Conservation (phyloP, 441 rosid genomes). For the Kokia cookei region DNA sequence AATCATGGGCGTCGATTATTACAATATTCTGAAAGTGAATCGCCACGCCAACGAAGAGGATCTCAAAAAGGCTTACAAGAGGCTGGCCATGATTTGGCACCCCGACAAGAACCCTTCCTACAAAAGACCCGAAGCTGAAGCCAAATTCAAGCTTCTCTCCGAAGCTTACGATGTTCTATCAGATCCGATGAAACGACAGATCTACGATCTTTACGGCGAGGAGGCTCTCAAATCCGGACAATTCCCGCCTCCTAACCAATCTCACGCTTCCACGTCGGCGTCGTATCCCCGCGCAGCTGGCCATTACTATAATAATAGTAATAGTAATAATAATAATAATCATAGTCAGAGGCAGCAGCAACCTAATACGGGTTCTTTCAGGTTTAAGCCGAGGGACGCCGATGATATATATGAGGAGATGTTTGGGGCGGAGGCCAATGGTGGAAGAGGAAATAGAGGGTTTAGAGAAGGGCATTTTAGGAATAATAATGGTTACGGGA, state of each 20-base stretch:
- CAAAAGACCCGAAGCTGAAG: constrained; percentile 64
- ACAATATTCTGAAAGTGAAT: constrained; percentile 83
- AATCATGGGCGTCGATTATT: constrained; percentile 61
- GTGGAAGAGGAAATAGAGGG: constrained; percentile 30
- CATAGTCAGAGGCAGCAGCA: constrained; percentile 38
- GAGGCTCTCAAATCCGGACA: constrained; percentile 75
- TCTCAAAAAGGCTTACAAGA: constrained; percentile 74
- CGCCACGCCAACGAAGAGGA: constrained; percentile 80
- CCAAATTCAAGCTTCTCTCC: constrained; percentile 84
- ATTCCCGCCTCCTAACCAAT: constrained; percentile 35
- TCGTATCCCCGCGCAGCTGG: constrained; percentile 9
- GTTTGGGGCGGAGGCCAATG: constrained; percentile 54
- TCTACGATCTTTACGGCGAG: constrained; percentile 86
- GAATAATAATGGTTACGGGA: constrained; percentile 13
- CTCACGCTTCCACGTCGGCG: constrained; percentile 26
- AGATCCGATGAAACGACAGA: constrained; percentile 83
- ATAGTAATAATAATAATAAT: not conserved
- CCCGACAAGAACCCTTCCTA: constrained; percentile 80
- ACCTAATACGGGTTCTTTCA: constrained; percentile 37
- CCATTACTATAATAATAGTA: constrained; percentile 3
- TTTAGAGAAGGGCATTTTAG: constrained; percentile 34
- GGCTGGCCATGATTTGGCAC: constrained; percentile 94
- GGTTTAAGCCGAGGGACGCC: constrained; percentile 68
- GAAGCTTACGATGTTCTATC: constrained; percentile 87
- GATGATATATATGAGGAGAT: constrained; percentile 78